These are phyloP conservation scores for Zymoseptoria pseudotritici DNA, from an alignment of 2,329 filamentous ascomycete species.

Conservation along the genomic window DNA sequence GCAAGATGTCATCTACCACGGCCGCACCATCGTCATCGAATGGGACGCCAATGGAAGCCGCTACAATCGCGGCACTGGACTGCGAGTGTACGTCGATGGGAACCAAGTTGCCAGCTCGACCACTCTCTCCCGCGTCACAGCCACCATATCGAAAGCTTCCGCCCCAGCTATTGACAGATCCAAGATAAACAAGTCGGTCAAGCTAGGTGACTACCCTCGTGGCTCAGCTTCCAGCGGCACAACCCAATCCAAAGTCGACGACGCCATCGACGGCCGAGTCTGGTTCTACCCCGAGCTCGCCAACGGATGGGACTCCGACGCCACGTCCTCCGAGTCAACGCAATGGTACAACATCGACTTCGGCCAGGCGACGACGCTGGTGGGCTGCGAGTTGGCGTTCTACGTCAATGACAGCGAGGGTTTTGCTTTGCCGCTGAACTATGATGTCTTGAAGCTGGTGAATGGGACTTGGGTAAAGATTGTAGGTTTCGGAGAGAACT, in stretches of 20 bases:
- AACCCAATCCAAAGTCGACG: slow-evolving; percentile 25
- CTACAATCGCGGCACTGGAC: slow-evolving; percentile 26
- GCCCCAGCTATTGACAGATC: slow-evolving; percentile 24
- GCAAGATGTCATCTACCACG: slow-evolving; percentile 37
- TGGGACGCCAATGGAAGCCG: slow-evolving; percentile 34
- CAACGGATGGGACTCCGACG: slow-evolving; percentile 34
- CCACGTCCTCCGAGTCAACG: slow-evolving; percentile 20
- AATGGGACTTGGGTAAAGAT: slow-evolving; percentile 27
- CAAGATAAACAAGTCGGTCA: slow-evolving; percentile 32
- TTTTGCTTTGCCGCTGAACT: slow-evolving; percentile 28
- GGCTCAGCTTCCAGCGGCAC: slow-evolving; percentile 28
- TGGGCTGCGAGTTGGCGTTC: slow-evolving; percentile 33
- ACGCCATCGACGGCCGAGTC: slow-evolving; percentile 34
- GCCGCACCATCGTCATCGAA: slow-evolving; percentile 35
- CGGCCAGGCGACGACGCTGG: slow-evolving; percentile 22
- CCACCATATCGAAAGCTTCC: slow-evolving; percentile 15
- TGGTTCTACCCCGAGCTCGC: slow-evolving; percentile 35
- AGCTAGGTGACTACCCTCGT: slow-evolving; percentile 29
- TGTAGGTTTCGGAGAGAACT: slow-evolving; percentile 12
- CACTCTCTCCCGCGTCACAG: slow-evolving; percentile 22
- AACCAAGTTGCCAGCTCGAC: slow-evolving; percentile 26
- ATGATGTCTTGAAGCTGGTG: slow-evolving; percentile 25
- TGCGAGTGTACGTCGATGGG: slow-evolving; percentile 32
- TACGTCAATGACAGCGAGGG: slow-evolving; percentile 24
- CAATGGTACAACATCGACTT: slow-evolving; percentile 36